Percentiles rank a stretch among this genome's conserved stretches.
These are phyloP conservation scores for Metschnikowia chrysomelidarum DNA, from an alignment of 805 yeast species.

Conservation along the genomic window DNA sequence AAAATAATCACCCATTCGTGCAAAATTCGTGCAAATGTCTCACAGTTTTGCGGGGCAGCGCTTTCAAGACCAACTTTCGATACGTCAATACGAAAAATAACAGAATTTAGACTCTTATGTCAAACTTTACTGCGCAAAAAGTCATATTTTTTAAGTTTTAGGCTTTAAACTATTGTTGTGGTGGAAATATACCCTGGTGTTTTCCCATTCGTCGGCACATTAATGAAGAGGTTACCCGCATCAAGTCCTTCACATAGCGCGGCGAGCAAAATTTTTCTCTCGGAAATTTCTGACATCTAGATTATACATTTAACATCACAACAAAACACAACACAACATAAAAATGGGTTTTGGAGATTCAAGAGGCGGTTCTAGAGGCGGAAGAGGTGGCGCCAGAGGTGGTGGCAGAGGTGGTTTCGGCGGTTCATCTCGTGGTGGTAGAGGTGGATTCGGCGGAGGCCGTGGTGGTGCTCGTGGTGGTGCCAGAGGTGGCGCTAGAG, in stretches of 20 bases:
- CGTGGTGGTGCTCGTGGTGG: slow-evolving; percentile 31
- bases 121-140: no score
- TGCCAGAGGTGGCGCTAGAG: slow-evolving; percentile 31
- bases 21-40: no score
- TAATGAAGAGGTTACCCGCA: slow-evolving; percentile 18
- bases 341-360: slow-evolving; percentile 22
- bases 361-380: slow-evolving; percentile 22
- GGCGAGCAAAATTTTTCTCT: slow-evolving; percentile 3
- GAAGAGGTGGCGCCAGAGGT: slow-evolving; percentile 31
- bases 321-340: slow-evolving; percentile 10
- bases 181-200: background rate
- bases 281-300: slow-evolving; percentile 14
- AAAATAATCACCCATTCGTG: no score
- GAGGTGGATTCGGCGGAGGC: slow-evolving; percentile 49
- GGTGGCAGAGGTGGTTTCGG: slow-evolving; percentile 57
- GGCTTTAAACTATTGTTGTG: no score
- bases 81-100: no score
- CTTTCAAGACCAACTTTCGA: no score
- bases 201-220: slow-evolving; percentile 9
- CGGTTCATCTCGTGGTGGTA: slow-evolving; percentile 48
- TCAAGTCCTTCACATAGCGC: slow-evolving; percentile 16
- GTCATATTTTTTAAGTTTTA: no score
- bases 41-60: no score
- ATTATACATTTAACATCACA: no score
- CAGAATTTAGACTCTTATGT: no score